phyloP scores from a whole-genome alignment of 139 green algal genomes.

The Closterium sp. region DNA sequence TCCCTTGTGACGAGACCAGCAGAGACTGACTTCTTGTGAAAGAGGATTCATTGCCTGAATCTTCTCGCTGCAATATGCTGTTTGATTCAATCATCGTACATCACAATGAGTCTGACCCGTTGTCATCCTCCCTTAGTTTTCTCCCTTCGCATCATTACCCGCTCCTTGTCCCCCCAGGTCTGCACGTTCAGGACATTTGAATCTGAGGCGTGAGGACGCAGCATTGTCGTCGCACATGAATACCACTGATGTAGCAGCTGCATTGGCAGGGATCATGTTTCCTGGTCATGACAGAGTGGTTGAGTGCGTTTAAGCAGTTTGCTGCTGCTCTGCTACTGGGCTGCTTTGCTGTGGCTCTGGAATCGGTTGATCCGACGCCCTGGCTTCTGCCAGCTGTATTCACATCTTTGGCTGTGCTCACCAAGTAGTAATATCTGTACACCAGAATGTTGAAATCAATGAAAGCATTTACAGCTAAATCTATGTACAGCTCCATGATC shows the following conservation, averaged over 20 bases:
- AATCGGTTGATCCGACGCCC: not conserved
- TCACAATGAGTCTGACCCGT: not conserved
- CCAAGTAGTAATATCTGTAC: not conserved
- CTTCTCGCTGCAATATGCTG: too few species aligned
- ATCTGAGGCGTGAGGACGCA: not conserved
- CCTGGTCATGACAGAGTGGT: not conserved
- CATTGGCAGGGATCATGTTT: not conserved
- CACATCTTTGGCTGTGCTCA: not conserved
- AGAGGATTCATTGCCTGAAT: too few species aligned
- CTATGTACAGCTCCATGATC: too few species aligned
- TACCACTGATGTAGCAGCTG: not conserved
- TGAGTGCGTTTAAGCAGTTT: not conserved
- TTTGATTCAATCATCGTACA: too few species aligned
- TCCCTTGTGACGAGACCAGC: too few species aligned
- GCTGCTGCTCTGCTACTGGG: not conserved
- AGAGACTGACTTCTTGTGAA: too few species aligned
- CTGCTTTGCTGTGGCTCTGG: not conserved
- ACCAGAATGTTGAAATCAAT: not conserved
- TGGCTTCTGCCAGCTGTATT: not conserved
- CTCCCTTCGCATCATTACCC: too few species aligned
- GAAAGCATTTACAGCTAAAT: not conserved
- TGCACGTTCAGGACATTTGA: constrained; percentile 29
- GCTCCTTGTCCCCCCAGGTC: not conserved
- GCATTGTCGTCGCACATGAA: not conserved
- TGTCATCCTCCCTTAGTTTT: not conserved